Evolutionary conservation across 2,329 filamentous ascomycete genomes (phyloP).

Genomic region (Trichoderma citrinoviride): DNA sequence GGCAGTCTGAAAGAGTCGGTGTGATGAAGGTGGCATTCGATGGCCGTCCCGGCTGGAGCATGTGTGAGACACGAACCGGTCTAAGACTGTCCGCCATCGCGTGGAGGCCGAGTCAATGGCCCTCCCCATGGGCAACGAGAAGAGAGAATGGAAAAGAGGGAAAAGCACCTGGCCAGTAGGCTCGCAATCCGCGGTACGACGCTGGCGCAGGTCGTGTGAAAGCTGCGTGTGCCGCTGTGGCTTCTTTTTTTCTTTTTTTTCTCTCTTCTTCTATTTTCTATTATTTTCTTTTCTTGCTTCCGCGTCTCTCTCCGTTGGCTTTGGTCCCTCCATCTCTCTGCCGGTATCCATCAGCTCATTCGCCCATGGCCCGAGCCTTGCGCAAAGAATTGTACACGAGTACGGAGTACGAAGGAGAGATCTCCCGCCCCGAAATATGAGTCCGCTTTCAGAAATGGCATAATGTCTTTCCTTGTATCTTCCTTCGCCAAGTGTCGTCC

Average conservation of each 20-base stretch:
- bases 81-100: constrained; percentile 4
- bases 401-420: too few relatives aligned
- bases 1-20: constrained; percentile 18
- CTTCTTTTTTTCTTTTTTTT: neutral
- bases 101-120: constrained; percentile 11
- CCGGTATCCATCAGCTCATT: neutral
- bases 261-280: neutral
- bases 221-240: constrained; percentile 9
- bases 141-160: neutral
- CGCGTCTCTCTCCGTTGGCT: too few relatives aligned
- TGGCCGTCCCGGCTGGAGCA: neutral
- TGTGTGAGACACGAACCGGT: constrained; percentile 15
- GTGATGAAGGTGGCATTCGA: neutral
- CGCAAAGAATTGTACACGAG: neutral
- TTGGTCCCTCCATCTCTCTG: neutral
- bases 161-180: neutral
- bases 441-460: neutral
- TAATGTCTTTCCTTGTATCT: neutral
- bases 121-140: neutral
- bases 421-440: neutral
- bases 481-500: neutral
- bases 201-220: constrained; percentile 21
- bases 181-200: constrained; percentile 9
- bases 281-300: neutral
- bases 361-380: neutral